These are phyloP conservation scores for Parsonsia alboflavescens DNA, from an alignment of 257 asterid species.

Conservation along the genomic window DNA sequence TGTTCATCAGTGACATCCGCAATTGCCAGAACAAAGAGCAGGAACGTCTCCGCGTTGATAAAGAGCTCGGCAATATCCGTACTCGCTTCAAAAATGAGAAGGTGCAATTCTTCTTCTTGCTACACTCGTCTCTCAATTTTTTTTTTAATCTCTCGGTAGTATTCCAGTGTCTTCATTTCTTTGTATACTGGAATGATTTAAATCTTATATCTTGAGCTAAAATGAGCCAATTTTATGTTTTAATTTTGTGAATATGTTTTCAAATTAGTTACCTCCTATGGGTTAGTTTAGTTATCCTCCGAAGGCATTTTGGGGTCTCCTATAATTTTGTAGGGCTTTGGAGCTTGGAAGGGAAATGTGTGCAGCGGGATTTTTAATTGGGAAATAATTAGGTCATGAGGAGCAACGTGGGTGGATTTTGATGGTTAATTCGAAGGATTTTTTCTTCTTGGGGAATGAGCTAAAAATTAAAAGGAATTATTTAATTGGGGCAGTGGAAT, in stretches of 20 bases:
- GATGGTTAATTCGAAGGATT: background rate
- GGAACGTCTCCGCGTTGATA: constrained; percentile 97
- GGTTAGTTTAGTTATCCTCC: background rate
- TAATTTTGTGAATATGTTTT: background rate
- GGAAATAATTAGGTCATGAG: background rate
- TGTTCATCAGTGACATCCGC: constrained; percentile 91
- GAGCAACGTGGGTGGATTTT: background rate
- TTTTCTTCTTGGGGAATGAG: background rate
- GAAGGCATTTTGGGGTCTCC: background rate
- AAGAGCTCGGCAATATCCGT: constrained; percentile 89
- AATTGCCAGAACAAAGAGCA: constrained; percentile 95
- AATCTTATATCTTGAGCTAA: background rate
- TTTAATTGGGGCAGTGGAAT: background rate
- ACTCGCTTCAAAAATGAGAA: constrained; percentile 90
- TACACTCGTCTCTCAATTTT: background rate
- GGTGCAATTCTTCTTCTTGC: constrained; percentile 33
- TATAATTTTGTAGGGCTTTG: background rate
- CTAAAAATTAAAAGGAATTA: background rate
- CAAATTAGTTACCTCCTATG: background rate
- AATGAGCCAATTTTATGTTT: background rate
- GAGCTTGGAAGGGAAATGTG: constrained; percentile 1
- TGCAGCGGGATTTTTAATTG: background rate
- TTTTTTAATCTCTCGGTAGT: background rate
- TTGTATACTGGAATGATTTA: background rate
- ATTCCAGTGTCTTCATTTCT: background rate